A percentile compares a stretch with the other conserved stretches of the same genome.
These are phyloP conservation scores for Phytophthora tentaculata DNA, from an alignment of 352 stramenopile genomes.

Conservation along the genomic window DNA sequence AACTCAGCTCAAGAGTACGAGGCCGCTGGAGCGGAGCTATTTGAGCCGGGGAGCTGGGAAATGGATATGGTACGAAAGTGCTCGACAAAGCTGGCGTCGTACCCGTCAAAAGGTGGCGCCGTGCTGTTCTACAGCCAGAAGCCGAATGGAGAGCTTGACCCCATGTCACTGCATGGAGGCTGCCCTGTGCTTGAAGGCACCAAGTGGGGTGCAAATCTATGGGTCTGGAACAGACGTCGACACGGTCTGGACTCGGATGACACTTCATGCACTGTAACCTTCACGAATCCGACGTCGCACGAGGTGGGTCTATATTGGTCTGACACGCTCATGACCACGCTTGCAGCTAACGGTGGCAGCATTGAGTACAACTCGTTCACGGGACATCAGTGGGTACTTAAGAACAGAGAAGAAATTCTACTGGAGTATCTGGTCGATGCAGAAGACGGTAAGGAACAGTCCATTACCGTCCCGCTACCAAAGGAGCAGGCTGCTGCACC, in stretches of 20 bases:
- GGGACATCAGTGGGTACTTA: constrained; percentile 74
- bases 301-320: constrained; percentile 73
- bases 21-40: constrained; percentile 54
- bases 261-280: constrained; percentile 61
- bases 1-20: constrained; percentile 51
- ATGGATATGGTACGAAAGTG: constrained; percentile 82
- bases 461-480: constrained; percentile 46
- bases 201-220: constrained; percentile 98
- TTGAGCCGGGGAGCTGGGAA: constrained; percentile 72
- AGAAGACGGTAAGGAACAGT: constrained; percentile 57
- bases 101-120: constrained; percentile 89
- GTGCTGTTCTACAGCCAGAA: constrained; percentile 99
- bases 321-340: constrained; percentile 69
- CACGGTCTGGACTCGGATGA: constrained; percentile 60
- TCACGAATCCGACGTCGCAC: constrained; percentile 68
- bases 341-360: constrained; percentile 48
- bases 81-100: constrained; percentile 77
- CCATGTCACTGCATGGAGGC: constrained; percentile 89
- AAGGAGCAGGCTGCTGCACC: constrained; percentile 21
- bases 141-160: constrained; percentile 92
- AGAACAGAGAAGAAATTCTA: constrained; percentile 56
- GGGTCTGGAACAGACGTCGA: constrained; percentile 95
- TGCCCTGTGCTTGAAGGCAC: constrained; percentile 95
- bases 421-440: constrained; percentile 57
- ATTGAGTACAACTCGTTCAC: constrained; percentile 70